Conservation (phyloP, 768 basidiomycete species). For the Amanita inopinata region DNA sequence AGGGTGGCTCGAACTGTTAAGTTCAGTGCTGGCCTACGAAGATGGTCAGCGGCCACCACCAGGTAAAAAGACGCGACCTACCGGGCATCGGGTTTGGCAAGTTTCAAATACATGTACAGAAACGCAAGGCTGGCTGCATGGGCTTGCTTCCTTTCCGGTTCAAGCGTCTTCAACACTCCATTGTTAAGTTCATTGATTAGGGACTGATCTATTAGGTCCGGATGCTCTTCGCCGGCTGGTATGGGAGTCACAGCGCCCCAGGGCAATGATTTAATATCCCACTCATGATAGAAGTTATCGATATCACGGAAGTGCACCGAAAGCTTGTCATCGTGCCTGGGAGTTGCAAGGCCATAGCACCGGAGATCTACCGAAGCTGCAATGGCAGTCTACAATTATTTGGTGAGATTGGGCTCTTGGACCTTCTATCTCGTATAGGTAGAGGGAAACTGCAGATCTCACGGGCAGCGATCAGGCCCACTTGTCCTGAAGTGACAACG, state of each 20-base stretch:
- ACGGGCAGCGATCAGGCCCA: slow-evolving; percentile 7
- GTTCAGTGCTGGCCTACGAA: slow-evolving; percentile 62
- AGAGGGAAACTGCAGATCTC: slow-evolving; percentile 7
- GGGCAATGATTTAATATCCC: slow-evolving; percentile 69
- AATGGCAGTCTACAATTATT: slow-evolving; percentile 64
- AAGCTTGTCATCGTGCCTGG: slow-evolving; percentile 63
- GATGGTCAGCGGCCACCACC: slow-evolving; percentile 10
- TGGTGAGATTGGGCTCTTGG: slow-evolving; percentile 10
- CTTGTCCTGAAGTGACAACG: background rate
- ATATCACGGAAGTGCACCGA: slow-evolving; percentile 77
- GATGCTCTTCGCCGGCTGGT: slow-evolving; percentile 40
- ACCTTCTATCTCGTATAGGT: slow-evolving; percentile 7
- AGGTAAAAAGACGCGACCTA: slow-evolving; percentile 25
- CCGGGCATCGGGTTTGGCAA: slow-evolving; percentile 49
- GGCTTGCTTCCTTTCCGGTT: slow-evolving; percentile 28
- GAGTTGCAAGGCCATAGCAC: slow-evolving; percentile 80
- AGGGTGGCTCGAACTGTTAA: slow-evolving; percentile 81
- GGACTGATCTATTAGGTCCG: slow-evolving; percentile 59
- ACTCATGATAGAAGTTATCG: slow-evolving; percentile 66
- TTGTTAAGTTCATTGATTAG: slow-evolving; percentile 64
- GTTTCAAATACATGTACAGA: slow-evolving; percentile 87
- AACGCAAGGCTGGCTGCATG: slow-evolving; percentile 54
- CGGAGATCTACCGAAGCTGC: slow-evolving; percentile 94
- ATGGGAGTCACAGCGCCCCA: slow-evolving; percentile 65
- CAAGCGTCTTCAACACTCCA: slow-evolving; percentile 28